These are phyloP conservation scores for Suillus paluster DNA, from an alignment of 768 basidiomycete genomes.

Conservation along the genomic window DNA sequence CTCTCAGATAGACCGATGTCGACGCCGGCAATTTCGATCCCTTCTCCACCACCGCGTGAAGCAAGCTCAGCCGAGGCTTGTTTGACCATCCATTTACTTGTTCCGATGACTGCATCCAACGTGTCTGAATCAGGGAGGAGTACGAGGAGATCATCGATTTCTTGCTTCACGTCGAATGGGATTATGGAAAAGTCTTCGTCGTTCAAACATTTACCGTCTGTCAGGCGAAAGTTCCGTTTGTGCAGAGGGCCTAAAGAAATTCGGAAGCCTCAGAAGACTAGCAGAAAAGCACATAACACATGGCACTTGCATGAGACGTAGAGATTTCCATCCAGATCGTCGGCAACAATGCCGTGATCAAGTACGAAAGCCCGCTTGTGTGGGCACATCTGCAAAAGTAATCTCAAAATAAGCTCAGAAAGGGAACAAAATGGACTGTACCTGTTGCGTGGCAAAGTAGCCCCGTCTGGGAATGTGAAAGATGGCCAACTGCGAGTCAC, in stretches of 20 bases:
- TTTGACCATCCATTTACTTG: slow-evolving; percentile 64
- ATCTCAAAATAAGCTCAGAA: neutral
- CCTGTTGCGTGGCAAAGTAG: slow-evolving; percentile 72
- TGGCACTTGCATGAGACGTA: slow-evolving; percentile 50
- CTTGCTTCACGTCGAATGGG: slow-evolving; percentile 60
- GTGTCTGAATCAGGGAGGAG: slow-evolving; percentile 56
- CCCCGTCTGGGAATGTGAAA: slow-evolving; percentile 64
- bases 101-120: slow-evolving; percentile 66
- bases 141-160: slow-evolving; percentile 47
- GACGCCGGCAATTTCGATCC: slow-evolving; percentile 41
- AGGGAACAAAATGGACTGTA: slow-evolving; percentile 30
- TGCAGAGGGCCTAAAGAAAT: slow-evolving; percentile 57
- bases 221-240: slow-evolving; percentile 66
- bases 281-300: neutral
- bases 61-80: slow-evolving; percentile 50
- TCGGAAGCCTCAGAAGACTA: neutral
- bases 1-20: slow-evolving; percentile 1
- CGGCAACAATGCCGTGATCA: slow-evolving; percentile 70
- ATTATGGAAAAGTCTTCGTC: slow-evolving; percentile 63
- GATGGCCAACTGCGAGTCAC: slow-evolving; percentile 69
- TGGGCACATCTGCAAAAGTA: slow-evolving; percentile 43
- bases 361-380: slow-evolving; percentile 70
- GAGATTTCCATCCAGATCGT: slow-evolving; percentile 57
- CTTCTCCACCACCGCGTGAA: slow-evolving; percentile 29
- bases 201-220: slow-evolving; percentile 59